Evolutionary conservation across 2,329 filamentous ascomycete species (phyloP).

Genomic region (Xylaria polymorpha): DNA sequence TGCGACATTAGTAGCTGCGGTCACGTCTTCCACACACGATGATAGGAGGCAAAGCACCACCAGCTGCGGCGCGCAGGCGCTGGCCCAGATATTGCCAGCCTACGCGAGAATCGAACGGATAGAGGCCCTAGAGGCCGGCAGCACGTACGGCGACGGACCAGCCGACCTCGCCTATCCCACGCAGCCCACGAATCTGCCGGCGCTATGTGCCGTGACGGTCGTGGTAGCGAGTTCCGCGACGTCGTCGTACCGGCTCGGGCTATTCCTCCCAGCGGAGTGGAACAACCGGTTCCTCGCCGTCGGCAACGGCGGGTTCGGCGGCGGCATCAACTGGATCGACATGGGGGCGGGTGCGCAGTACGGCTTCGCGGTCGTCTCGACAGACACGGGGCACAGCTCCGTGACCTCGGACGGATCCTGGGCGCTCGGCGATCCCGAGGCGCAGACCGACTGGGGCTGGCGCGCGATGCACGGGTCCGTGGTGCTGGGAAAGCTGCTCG

Average conservation of each 20-base stretch:
- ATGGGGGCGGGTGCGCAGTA: constrained; percentile 51
- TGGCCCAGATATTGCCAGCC: constrained; percentile 43
- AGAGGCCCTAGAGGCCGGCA: constrained; percentile 47
- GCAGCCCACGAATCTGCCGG: constrained; percentile 53
- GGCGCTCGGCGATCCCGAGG: constrained; percentile 54
- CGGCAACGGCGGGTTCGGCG: constrained; percentile 55
- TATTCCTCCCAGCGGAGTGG: constrained; percentile 55
- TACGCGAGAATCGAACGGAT: constrained; percentile 48
- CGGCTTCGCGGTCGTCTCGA: constrained; percentile 57
- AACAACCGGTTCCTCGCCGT: constrained; percentile 53
- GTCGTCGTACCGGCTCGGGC: constrained; percentile 53
- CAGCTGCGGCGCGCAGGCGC: constrained; percentile 38
- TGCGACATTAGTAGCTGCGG: constrained; percentile 23
- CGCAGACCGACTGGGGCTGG: constrained; percentile 54
- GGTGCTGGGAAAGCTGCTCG: constrained; percentile 59
- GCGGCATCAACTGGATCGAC: constrained; percentile 52
- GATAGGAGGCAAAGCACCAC: constrained; percentile 28
- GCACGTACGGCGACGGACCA: constrained; percentile 53
- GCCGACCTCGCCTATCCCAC: constrained; percentile 51
- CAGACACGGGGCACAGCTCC: constrained; percentile 58
- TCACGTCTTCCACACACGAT: constrained; percentile 21
- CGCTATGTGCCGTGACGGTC: constrained; percentile 54
- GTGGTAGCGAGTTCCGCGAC: constrained; percentile 49
- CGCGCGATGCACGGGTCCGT: constrained; percentile 61
- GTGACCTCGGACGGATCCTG: constrained; percentile 49